phyloP scores from a whole-genome alignment of 805 yeast species.

The Barnettozyma sucrosica region DNA sequence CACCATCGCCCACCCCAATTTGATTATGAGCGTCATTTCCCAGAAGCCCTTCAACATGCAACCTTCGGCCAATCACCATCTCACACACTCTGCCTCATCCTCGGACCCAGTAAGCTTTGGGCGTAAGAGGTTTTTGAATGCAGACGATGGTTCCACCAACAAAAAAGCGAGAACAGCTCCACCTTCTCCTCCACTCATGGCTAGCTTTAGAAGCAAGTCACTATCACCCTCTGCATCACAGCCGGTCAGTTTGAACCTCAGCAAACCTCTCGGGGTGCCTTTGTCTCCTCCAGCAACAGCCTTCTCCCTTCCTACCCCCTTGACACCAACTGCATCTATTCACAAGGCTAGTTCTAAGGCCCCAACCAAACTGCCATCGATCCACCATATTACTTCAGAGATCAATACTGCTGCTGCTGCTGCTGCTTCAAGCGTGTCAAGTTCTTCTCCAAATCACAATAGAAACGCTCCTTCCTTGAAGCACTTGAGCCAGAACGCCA shows the following conservation, averaged over 20 bases:
- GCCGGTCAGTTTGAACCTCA: not conserved
- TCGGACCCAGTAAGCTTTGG: constrained; percentile 7
- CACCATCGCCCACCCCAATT: not conserved
- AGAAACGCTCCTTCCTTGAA: constrained; percentile 10
- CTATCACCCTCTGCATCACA: constrained; percentile 12
- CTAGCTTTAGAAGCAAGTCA: constrained; percentile 18
- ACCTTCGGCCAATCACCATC: constrained; percentile 5
- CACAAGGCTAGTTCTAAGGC: constrained; percentile 24
- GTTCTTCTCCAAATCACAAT: constrained; percentile 4
- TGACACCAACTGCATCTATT: constrained; percentile 6
- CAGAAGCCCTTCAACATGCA: constrained; percentile 10
- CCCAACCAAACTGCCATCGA: constrained; percentile 17
- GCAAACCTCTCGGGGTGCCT: not conserved
- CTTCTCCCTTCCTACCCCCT: constrained; percentile 13
- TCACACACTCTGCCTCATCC: constrained; percentile 6
- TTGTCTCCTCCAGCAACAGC: constrained; percentile 13
- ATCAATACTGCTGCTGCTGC: not conserved
- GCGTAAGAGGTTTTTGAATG: constrained; percentile 24
- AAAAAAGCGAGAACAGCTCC: constrained; percentile 44
- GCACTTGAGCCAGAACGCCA: constrained; percentile 17
- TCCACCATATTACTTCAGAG: constrained; percentile 9
- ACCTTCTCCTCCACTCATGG: constrained; percentile 34
- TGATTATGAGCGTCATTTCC: not conserved
- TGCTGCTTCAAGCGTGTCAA: not conserved
- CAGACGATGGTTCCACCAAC: constrained; percentile 1